Percentiles rank a stretch among this genome's conserved stretches.
These are phyloP conservation scores for Ephemerocybe angulata DNA, from an alignment of 768 basidiomycete species.

Conservation along the genomic window DNA sequence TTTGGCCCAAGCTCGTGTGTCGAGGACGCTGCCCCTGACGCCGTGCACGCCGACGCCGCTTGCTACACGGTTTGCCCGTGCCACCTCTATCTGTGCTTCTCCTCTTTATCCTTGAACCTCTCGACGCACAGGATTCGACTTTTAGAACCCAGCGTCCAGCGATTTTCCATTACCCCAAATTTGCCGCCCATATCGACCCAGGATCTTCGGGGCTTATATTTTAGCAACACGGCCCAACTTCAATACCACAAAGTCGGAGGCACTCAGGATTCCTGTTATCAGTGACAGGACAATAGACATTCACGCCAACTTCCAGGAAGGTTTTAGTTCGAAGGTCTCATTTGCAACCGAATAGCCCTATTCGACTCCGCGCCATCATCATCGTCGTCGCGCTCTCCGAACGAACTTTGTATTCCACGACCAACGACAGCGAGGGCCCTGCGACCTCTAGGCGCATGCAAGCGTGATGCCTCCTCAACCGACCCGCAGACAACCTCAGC, in stretches of 20 bases:
- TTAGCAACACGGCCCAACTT: neutral
- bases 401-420: neutral
- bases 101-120: too few relatives aligned
- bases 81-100: neutral
- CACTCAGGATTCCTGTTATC: neutral
- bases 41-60: neutral
- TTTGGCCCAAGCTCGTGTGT: neutral
- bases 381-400: neutral
- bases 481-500: conserved; percentile 28
- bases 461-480: conserved; percentile 53
- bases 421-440: neutral
- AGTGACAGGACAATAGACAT: neutral
- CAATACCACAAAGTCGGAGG: neutral
- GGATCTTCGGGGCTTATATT: neutral
- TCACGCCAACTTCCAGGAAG: neutral
- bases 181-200: neutral
- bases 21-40: neutral
- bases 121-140: too few relatives aligned
- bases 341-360: neutral
- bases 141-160: too few relatives aligned
- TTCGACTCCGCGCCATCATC: neutral
- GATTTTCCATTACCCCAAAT: too few relatives aligned
- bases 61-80: neutral
- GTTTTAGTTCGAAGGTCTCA: neutral
- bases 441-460: neutral